Conservation (phyloP, 2,329 filamentous ascomycete species). For the Fusarium veterinarium region DNA sequence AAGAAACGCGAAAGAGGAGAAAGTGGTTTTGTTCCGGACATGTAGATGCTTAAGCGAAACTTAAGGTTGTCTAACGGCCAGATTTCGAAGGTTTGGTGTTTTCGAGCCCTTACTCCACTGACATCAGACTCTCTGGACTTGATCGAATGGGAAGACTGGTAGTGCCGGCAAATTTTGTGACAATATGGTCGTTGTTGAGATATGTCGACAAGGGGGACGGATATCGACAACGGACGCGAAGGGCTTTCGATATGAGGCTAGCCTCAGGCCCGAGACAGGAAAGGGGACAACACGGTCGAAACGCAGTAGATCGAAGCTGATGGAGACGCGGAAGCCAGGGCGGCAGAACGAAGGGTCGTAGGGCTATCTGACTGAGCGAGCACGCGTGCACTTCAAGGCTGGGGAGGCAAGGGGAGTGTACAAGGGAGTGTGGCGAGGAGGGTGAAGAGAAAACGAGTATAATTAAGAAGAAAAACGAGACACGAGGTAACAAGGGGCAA, state of each 20-base stretch:
- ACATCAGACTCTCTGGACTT: neutral
- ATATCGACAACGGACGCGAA: conserved; percentile 18
- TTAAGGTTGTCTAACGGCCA: neutral
- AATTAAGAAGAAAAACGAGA: conserved; percentile 6
- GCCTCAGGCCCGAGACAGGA: conserved; percentile 16
- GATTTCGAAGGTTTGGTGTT: neutral
- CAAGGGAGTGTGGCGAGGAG: conserved; percentile 30
- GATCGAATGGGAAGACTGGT: neutral
- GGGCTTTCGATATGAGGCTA: conserved; percentile 16
- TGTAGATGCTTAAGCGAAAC: neutral
- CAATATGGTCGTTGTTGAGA: neutral
- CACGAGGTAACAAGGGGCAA: neutral
- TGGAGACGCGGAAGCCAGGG: conserved; percentile 18
- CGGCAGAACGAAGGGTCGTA: conserved; percentile 17
- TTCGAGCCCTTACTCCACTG: neutral
- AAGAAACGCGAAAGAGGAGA: conserved; percentile 5
- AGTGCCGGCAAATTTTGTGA: neutral
- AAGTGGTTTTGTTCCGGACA: neutral
- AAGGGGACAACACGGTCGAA: conserved; percentile 7
- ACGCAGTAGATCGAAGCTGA: conserved; percentile 5
- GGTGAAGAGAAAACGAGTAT: neutral
- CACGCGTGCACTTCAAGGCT: conserved; percentile 19
- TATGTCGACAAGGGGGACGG: neutral
- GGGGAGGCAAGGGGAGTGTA: conserved; percentile 30
- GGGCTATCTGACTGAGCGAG: conserved; percentile 12